phyloP scores from a whole-genome alignment of 306 rosid species.

The Dalbergia cultrata region DNA sequence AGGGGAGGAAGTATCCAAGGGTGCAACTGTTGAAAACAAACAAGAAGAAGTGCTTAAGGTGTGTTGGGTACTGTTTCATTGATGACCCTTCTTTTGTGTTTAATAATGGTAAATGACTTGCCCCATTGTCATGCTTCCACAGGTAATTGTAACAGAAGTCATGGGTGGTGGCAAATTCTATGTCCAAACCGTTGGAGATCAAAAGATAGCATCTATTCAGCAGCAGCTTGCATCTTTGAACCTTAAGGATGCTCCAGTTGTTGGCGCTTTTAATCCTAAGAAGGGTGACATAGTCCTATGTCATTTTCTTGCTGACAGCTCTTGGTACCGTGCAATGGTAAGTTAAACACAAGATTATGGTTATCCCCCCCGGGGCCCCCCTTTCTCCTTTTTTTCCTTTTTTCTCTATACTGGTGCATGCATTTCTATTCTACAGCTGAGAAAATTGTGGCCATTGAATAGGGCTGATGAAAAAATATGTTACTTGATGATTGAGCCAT shows the following conservation, averaged over 20 bases:
- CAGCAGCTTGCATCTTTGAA: conserved; percentile 86
- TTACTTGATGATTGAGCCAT: conserved; percentile 18
- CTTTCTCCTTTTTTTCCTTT: too few relatives aligned
- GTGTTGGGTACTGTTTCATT: conserved; percentile 38
- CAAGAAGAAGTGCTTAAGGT: conserved; percentile 99
- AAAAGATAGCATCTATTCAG: conserved; percentile 81
- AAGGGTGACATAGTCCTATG: conserved; percentile 94
- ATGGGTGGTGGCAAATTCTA: conserved; percentile 93
- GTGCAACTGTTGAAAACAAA: conserved; percentile 72
- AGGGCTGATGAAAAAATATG: conserved; percentile 5
- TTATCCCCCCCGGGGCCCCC: neutral
- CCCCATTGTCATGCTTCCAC: conserved; percentile 39
- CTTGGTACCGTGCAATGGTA: conserved; percentile 98
- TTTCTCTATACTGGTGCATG: neutral
- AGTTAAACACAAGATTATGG: conserved; percentile 43
- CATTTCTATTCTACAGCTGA: conserved; percentile 33
- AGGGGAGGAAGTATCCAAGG: conserved; percentile 91
- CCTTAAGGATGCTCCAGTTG: conserved; percentile 86
- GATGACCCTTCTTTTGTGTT: conserved; percentile 27
- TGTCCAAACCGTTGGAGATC: conserved; percentile 91
- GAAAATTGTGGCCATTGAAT: neutral
- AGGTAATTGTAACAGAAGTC: conserved; percentile 90
- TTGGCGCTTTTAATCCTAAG: conserved; percentile 93
- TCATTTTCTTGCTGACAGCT: conserved; percentile 78
- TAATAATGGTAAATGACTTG: conserved; percentile 45